Conservation (phyloP, 257 asterid genomes). For the Nicotiana sylvestris region DNA sequence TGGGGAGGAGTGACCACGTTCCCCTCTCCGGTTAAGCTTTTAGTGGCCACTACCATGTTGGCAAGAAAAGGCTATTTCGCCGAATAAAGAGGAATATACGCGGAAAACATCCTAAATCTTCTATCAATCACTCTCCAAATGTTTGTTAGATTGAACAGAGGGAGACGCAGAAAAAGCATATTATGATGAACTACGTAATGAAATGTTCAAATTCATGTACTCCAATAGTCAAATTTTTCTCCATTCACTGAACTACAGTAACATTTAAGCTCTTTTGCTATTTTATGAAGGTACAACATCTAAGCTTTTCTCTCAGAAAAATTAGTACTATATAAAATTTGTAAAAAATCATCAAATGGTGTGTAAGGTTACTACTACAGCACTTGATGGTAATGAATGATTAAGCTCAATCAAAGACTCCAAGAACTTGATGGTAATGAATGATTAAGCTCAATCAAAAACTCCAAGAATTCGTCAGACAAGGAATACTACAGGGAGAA, state of each 20-base stretch:
- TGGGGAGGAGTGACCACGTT: too few relatives aligned
- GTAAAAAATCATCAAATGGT: background rate
- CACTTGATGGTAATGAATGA: background rate
- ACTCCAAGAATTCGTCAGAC: background rate
- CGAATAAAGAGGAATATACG: too few relatives aligned
- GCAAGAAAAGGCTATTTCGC: background rate
- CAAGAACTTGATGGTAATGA: background rate
- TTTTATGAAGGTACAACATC: background rate
- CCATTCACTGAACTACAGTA: background rate
- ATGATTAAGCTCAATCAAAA: background rate
- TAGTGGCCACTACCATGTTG: too few relatives aligned
- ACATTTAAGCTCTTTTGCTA: background rate
- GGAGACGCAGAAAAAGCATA: background rate
- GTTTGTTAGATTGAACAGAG: background rate
- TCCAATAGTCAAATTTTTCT: background rate
- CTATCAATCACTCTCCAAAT: background rate
- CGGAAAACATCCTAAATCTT: background rate
- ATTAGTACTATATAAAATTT: background rate
- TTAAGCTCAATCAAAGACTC: too few relatives aligned
- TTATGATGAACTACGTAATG: background rate
- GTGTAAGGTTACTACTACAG: background rate
- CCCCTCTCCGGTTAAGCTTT: too few relatives aligned
- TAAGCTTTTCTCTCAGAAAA: background rate
- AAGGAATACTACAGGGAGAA: background rate
- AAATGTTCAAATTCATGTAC: background rate